Evolutionary conservation across 768 basidiomycete genomes (phyloP).

Genomic region (Crucibulum laeve): DNA sequence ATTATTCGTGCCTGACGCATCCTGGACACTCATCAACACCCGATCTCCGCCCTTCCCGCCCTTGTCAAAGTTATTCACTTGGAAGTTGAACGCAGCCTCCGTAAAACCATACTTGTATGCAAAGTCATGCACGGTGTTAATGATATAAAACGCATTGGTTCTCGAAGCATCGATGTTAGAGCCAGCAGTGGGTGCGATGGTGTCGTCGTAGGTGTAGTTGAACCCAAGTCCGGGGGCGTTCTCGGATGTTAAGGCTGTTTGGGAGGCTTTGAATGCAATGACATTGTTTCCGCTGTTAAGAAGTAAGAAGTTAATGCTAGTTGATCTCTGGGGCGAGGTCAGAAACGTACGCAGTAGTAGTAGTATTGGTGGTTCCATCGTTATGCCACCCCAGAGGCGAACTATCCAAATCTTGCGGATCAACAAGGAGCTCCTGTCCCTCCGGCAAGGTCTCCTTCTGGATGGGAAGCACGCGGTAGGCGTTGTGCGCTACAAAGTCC

Average conservation of each 20-base stretch:
- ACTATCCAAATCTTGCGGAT: slow-evolving; percentile 49
- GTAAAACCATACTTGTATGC: slow-evolving; percentile 47
- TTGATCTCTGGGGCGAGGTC: background rate
- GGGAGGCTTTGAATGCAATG: slow-evolving; percentile 23
- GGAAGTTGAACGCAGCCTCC: slow-evolving; percentile 56
- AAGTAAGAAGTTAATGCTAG: no score
- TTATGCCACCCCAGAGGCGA: slow-evolving; percentile 58
- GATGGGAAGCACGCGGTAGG: slow-evolving; percentile 46
- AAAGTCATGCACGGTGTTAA: slow-evolving; percentile 54
- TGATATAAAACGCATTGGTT: slow-evolving; percentile 54
- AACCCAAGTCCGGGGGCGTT: slow-evolving; percentile 34
- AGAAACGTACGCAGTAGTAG: slow-evolving; percentile 8
- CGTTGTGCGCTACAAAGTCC: slow-evolving; percentile 45
- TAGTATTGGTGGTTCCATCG: slow-evolving; percentile 11
- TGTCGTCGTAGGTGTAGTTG: slow-evolving; percentile 28
- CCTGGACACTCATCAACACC: slow-evolving; percentile 48
- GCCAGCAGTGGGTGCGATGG: slow-evolving; percentile 26
- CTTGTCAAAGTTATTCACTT: slow-evolving; percentile 48
- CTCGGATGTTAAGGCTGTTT: slow-evolving; percentile 26
- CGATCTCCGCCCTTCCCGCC: slow-evolving; percentile 48
- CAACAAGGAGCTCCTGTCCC: slow-evolving; percentile 41
- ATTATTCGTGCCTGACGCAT: slow-evolving; percentile 37
- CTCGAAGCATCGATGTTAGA: slow-evolving; percentile 49
- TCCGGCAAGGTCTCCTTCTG: slow-evolving; percentile 45
- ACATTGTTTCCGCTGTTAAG: slow-evolving; percentile 29